phyloP scores from a whole-genome alignment of 2,329 filamentous ascomycete species.

The Aureobasidium sp. region DNA sequence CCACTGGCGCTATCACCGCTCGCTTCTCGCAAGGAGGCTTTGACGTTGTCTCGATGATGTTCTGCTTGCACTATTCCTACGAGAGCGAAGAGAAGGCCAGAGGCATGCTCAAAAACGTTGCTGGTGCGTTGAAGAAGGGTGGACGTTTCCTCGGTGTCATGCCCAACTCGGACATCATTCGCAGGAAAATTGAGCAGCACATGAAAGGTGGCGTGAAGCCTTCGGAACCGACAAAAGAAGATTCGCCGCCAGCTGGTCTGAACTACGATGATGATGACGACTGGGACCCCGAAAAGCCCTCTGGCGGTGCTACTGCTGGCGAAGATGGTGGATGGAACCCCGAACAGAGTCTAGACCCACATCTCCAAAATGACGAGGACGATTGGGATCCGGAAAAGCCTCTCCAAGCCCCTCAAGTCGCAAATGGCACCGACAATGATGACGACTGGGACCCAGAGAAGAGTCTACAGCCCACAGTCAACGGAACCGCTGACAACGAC shows the following conservation, averaged over 20 bases:
- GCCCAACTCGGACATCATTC: constrained; percentile 95
- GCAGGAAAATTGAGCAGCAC: constrained; percentile 78
- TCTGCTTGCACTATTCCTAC: constrained; percentile 99
- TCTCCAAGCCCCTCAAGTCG: constrained; percentile 29
- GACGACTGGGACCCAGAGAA: constrained; percentile 46
- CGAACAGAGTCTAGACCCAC: constrained; percentile 39
- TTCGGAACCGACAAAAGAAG: constrained; percentile 37
- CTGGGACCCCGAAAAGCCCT: constrained; percentile 32
- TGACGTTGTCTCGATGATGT: constrained; percentile 99
- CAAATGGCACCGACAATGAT: constrained; percentile 32
- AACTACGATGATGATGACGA: constrained; percentile 36
- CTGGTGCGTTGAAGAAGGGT: constrained; percentile 90
- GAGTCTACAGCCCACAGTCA: constrained; percentile 45
- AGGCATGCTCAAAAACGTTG: constrained; percentile 94
- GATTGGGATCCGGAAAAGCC: constrained; percentile 38
- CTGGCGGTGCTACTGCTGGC: constrained; percentile 42
- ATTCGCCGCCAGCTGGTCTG: constrained; percentile 16
- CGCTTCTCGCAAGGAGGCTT: constrained; percentile 80
- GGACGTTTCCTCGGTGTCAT: constrained; percentile 96
- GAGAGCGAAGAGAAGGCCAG: constrained; percentile 91
- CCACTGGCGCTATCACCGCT: constrained; percentile 63
- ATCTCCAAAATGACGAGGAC: constrained; percentile 36
- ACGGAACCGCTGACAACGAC: constrained; percentile 26
- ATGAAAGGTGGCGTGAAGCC: constrained; percentile 62
- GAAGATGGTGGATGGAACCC: constrained; percentile 49